Evolutionary conservation across 2,329 filamentous ascomycete species (phyloP), one percentile per base, ranked within the genome.

Genomic region (Acrocalymma vagum): DNA sequence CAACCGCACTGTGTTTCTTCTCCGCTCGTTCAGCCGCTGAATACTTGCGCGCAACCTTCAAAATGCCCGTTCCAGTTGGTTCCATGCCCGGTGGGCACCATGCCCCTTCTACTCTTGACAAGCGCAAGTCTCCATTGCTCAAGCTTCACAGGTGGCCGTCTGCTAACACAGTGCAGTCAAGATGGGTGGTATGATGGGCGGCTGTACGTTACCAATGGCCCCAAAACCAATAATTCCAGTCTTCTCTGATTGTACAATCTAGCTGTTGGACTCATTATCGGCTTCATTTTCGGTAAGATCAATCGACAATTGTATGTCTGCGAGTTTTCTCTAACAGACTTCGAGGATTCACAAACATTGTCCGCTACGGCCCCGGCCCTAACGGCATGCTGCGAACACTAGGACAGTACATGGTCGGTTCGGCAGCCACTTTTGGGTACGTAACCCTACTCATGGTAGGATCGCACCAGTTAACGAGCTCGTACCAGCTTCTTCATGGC

Each of bases 131-230:
- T 30, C 29, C 25, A 33, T 29, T 24, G 16, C n/a, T n/a, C n/a
- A n/a, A n/a, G n/a, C n/a, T 27, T 44, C 63, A 38, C 41, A 37
- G 41, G 54, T 67, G 26, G 37, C 51, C 33, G 26, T n/a, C n/a
- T n/a, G 55, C 66, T 64, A 76, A 70, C 48, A 24, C 26, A 42
- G 32, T 52, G 60, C 69, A 95, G 91, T 92, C 72, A 96, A 96
- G 80, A 96, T 97, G 91, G 94, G 94, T 60, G 91, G 88, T 51
- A 86, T 99, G 86, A 97, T 97, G 91, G 94, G 94, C 60, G 90
- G 91, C 70, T 95, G 93, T 97, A 88, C 63, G 91, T 83, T 36
- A 42, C 29, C 29, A 29, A 18, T 17, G 6, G 9, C 26, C 33
- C 16, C 15, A 23, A 15, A 27, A 48, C 39, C 20, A 31, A 28